Evolutionary conservation across 2,329 filamentous ascomycete genomes (phyloP), one percentile per base, ranked within the genome.

Genomic region (Sclerotiophoma versabilis): DNA sequence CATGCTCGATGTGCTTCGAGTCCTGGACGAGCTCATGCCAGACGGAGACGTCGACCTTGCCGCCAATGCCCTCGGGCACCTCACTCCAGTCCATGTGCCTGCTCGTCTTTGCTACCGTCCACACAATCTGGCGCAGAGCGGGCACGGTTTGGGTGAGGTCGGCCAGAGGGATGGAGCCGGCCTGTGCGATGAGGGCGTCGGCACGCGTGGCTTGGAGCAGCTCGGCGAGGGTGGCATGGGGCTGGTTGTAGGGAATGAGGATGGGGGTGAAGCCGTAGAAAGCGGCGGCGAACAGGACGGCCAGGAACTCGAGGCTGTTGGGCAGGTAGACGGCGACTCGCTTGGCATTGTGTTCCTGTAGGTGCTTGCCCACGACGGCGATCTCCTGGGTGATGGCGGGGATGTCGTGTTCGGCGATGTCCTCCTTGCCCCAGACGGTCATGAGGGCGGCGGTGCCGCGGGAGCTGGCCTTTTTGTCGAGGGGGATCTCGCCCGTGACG

Each of bases 61-160:
- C 85, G 14, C 88, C 88, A 51, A 88, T 87, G 45, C 90, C 89
- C 68, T 89, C 84, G 10, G 93, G 92, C 2, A 93, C 85, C 71
- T 93, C 91, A 65, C 91, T 93, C 93, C 93, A 99, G 76, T 96
- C 93, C 83, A 99, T 89, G 72, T 98, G 93, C 64, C 87, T 86
- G 78, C 88, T 97, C 34, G 92, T 92, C 69, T 92, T 85, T 66
- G 97, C 93, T 5, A 96, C 92, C 11, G 97, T 93, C 91, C 93
- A 98, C 64, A 97, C 84, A 26, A 96, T 82, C 63, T 92, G 86
- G 57, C 73, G 87, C 38, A 99, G 82, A 30, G 84, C 82, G 5
- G 87, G 83, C 66, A 90, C 92, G 47, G 81, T 83, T 66, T 87
- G 85, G 46, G 87, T 83, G 11, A 96, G 83, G 30, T 83, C 79